Evolutionary conservation across 306 rosid species (phyloP).

Genomic region (Castanea sativa): DNA sequence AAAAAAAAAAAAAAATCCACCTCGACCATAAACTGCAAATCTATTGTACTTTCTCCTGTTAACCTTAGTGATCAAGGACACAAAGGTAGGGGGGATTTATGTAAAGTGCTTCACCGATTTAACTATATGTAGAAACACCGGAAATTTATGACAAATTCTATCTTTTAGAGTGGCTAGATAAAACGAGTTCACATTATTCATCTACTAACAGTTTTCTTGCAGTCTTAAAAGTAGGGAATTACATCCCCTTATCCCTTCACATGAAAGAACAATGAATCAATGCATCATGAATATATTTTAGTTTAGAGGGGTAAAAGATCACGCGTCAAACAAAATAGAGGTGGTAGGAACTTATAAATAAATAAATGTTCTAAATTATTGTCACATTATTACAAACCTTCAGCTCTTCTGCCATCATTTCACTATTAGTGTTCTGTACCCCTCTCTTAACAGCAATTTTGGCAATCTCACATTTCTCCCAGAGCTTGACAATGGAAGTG

Average conservation of each 20-base stretch:
- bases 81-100: not conserved
- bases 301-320: not conserved
- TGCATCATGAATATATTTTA: not conserved
- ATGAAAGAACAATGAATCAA: not conserved
- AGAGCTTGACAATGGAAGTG: slow-evolving; percentile 69
- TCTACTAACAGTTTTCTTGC: slow-evolving; percentile 9
- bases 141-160: slow-evolving; percentile 7
- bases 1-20: no score
- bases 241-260: not conserved
- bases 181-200: not conserved
- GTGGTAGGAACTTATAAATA: not conserved
- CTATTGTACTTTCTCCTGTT: not conserved
- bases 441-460: slow-evolving; percentile 94
- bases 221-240: not conserved
- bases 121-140: not conserved
- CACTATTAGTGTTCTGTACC: slow-evolving; percentile 75
- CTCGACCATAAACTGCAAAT: not conserved
- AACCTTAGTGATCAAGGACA: not conserved
- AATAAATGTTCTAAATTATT: not conserved
- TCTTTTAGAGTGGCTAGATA: not conserved
- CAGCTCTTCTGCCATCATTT: slow-evolving; percentile 85
- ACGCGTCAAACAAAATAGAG: not conserved
- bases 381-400: slow-evolving; percentile 46
- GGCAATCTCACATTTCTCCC: slow-evolving; percentile 95
- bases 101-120: not conserved